Conservation (phyloP, 75 land plant genomes). For the Sequoia sempervirens region DNA sequence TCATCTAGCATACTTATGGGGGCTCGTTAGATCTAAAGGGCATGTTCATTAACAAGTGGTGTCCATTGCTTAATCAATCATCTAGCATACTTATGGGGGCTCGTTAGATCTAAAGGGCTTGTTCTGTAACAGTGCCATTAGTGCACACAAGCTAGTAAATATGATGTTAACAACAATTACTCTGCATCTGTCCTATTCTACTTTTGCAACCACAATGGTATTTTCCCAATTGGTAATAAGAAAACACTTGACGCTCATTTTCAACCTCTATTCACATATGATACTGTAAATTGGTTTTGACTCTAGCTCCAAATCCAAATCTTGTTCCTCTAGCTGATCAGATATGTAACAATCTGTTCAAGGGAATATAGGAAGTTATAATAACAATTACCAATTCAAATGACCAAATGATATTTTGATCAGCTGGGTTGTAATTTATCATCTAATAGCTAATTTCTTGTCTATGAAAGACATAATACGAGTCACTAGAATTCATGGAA, state of each 20-base stretch:
- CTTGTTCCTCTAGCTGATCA: not conserved
- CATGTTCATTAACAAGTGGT: not conserved
- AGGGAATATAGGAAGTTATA: not conserved
- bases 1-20: not conserved
- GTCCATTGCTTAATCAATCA: not conserved
- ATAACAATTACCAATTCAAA: not conserved
- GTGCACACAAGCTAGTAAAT: not conserved
- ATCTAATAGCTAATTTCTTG: not conserved
- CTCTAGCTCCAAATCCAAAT: not conserved
- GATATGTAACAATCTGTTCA: not conserved
- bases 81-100: not conserved
- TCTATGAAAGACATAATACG: not conserved
- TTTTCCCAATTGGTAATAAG: not conserved
- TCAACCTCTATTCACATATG: not conserved
- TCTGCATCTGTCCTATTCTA: not conserved
- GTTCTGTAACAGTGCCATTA: not conserved
- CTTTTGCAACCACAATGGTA: not conserved
- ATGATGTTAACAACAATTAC: not conserved
- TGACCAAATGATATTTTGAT: not conserved
- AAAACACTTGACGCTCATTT: not conserved
- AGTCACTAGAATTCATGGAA: not conserved
- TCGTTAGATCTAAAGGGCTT: not conserved
- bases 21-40: too few species aligned
- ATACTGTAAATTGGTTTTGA: not conserved
- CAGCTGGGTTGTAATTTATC: not conserved